Evolutionary conservation across 2,329 filamentous ascomycete genomes (phyloP).

Genomic region (Chaetomium strumarium): DNA sequence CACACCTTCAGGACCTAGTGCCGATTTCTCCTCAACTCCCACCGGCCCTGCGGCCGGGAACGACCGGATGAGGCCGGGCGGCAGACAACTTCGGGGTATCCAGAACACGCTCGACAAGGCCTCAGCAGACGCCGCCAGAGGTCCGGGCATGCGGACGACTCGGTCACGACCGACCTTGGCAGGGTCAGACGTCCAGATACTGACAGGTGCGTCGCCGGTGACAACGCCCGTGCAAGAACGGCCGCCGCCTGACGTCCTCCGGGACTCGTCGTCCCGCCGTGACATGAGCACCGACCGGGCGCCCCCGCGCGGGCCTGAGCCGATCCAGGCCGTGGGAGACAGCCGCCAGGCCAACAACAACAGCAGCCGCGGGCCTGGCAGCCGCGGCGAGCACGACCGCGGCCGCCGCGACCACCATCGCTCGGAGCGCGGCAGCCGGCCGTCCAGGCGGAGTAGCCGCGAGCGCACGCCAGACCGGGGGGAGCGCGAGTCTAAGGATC

Average conservation of each 20-base stretch:
- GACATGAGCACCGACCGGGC: conserved; percentile 30
- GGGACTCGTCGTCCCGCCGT: conserved; percentile 27
- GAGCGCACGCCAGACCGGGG: conserved; percentile 28
- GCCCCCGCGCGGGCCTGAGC: conserved; percentile 21
- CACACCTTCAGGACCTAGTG: conserved; percentile 27
- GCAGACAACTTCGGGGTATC: conserved; percentile 53
- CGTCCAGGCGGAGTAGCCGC: conserved; percentile 43
- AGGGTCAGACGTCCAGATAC: conserved; percentile 51
- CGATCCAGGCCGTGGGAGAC: conserved; percentile 28
- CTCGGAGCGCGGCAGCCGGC: conserved; percentile 27
- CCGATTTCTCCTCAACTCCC: conserved; percentile 24
- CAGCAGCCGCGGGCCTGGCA: conserved; percentile 30
- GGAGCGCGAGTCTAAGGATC: conserved; percentile 35
- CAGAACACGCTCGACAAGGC: conserved; percentile 52
- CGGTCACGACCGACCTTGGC: conserved; percentile 33
- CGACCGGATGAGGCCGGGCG: conserved; percentile 34
- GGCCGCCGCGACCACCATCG: conserved; percentile 37
- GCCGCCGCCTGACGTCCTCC: conserved; percentile 35
- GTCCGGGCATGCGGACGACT: conserved; percentile 14
- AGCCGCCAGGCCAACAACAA: conserved; percentile 24
- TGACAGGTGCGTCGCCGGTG: conserved; percentile 48
- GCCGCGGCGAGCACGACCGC: conserved; percentile 38
- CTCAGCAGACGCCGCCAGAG: conserved; percentile 29
- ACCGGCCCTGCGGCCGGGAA: conserved; percentile 32
- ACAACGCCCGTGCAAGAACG: conserved; percentile 46